phyloP scores from a whole-genome alignment of 2,329 filamentous ascomycete species.

The Cladophialophora yegresii region DNA sequence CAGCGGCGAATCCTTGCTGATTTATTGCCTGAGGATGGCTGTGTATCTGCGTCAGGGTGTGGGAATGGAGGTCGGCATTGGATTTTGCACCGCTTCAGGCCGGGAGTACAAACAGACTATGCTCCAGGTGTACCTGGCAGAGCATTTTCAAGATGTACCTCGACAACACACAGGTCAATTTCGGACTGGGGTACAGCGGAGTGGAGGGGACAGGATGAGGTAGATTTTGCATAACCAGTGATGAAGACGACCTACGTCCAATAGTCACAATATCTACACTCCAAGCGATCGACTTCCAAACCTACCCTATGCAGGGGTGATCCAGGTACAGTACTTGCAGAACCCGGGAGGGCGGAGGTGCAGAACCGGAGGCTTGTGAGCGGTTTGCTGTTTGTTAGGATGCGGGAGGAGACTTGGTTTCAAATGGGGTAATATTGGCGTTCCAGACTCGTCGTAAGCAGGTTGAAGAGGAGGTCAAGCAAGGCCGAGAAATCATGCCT shows the following conservation, averaged over 20 bases:
- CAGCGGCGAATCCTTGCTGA: background rate
- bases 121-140: background rate
- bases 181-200: background rate
- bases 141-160: background rate
- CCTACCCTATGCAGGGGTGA: constrained; percentile 13
- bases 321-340: constrained; percentile 6
- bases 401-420: constrained; percentile 10
- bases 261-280: background rate
- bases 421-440: constrained; percentile 7
- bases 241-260: background rate
- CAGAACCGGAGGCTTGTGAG: background rate
- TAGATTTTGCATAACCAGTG: background rate
- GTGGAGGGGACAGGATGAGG: constrained; percentile 3
- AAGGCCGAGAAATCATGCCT: constrained; percentile 17
- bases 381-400: background rate
- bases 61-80: background rate
- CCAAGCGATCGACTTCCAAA: background rate
- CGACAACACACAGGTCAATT: background rate
- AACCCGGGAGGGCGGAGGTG: constrained; percentile 4
- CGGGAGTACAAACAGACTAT: background rate
- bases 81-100: background rate
- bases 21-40: background rate
- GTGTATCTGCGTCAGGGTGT: background rate
- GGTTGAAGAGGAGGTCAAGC: constrained; percentile 6
- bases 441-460: constrained; percentile 16